A percentile compares a stretch with the other conserved stretches of the same genome.
phyloP scores from a whole-genome alignment of 176 grass and related monocot species.

The bread wheat (Triticum aestivum) region IWGSC_CS_RefSeq_v2.1 NC_057795.1:56314997-56315496 shows the following conservation, averaged over 20 bases:
- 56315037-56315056: conserved; percentile 20
- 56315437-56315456: too few species aligned
- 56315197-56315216: background rate
- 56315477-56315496: too few species aligned
- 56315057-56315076: conserved; percentile 15
- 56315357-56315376: too few species aligned
- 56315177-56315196: background rate
- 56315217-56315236: background rate
- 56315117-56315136: conserved; percentile 7
- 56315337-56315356: too few species aligned
- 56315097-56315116: background rate
- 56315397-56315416: too few species aligned
- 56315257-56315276: background rate
- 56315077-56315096: conserved; percentile 21
- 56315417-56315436: too few species aligned
- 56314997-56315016: background rate
- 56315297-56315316: background rate
- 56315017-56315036: background rate
- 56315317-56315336: too few species aligned
- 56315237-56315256: background rate
- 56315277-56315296: background rate
- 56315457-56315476: too few species aligned
- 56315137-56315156: background rate
- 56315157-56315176: conserved; percentile 14
- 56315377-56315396: too few species aligned